Base-by-base conservation (phyloP, 768 basidiomycete species). In the Hirschioporus abietinus region DNA sequence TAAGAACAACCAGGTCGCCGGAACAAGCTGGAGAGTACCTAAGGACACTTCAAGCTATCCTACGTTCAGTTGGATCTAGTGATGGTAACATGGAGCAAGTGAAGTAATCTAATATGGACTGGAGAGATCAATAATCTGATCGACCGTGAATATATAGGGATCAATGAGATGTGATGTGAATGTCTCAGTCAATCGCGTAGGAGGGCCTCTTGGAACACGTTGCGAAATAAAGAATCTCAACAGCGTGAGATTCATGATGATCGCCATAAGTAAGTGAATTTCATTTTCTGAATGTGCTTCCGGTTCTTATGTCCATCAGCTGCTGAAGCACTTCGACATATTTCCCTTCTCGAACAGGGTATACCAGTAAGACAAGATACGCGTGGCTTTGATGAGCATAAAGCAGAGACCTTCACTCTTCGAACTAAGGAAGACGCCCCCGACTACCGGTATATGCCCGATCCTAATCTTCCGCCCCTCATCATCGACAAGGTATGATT, bases 71-170 rank as follows among this genome's bases (percentile, higher is more conserved):
- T 2, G 95, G 93, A 0, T 88, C 93, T 0, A 95, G 94, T 68
- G 94, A 96, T 74, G 95, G 93, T 0, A 96, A 96, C 72, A 99
- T 99, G 97, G 97, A 99, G 71, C 89, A 94, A 76, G 96, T 93
- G 71, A 61, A 77, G 71, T n/a, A 58, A 27, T 20, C 15, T 59
- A 66, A 8, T 23, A n/a, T 25, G 15, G 34, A 2, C 34, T 61
- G 24, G 25, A 68, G 52, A 66, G 34, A 66, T 24, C 25, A 10
- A 35, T 58, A 36, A 52, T 30, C n/a, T 25, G 58, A 65, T 23
- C 15, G 26, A 23, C 35, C n/a, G 35, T 65, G 73, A 3, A 65
- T 69, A n/a, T 3, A 1, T 64, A 97, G 95, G 96, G 96, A 0
- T 98, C 96, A 7, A 81, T 99, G 35, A 84, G 97, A 57, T 96